phyloP scores from a whole-genome alignment of 1,139 yeast species.

The Lodderomyces margitis region DNA sequence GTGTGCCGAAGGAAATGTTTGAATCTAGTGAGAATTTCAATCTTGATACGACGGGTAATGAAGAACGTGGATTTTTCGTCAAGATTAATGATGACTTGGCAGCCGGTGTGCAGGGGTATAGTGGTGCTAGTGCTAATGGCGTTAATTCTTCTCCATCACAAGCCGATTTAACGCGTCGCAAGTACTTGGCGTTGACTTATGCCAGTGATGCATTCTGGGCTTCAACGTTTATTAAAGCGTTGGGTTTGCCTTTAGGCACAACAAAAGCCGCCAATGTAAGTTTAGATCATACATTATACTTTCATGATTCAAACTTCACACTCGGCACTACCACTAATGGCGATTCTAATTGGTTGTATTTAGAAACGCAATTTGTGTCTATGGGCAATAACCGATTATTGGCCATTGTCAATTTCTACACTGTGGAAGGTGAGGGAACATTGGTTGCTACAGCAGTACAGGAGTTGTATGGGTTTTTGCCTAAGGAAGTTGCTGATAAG shows the following conservation, averaged over 20 bases:
- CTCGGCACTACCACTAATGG: background rate
- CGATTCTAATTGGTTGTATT: slow-evolving; percentile 30
- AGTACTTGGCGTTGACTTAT: slow-evolving; percentile 14
- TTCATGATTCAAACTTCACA: slow-evolving; percentile 29
- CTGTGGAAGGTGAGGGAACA: slow-evolving; percentile 21
- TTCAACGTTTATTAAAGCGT: slow-evolving; percentile 20
- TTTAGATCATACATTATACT: slow-evolving; percentile 41
- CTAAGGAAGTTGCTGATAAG: slow-evolving; percentile 23
- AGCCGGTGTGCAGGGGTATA: background rate
- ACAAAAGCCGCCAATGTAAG: slow-evolving; percentile 25
- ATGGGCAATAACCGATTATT: slow-evolving; percentile 34
- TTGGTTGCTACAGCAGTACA: slow-evolving; percentile 33
- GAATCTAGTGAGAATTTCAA: slow-evolving; percentile 18
- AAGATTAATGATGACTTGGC: slow-evolving; percentile 28
- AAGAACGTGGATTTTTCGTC: slow-evolving; percentile 33
- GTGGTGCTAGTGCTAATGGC: background rate
- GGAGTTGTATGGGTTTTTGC: slow-evolving; percentile 34
- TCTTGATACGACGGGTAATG: slow-evolving; percentile 23
- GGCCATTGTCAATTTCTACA: slow-evolving; percentile 25
- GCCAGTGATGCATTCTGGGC: slow-evolving; percentile 27
- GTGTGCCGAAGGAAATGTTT: slow-evolving; percentile 30
- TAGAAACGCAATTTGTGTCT: slow-evolving; percentile 35
- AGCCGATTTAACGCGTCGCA: slow-evolving; percentile 20
- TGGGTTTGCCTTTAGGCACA: slow-evolving; percentile 27
- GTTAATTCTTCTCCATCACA: slow-evolving; percentile 16